These are phyloP conservation scores for Penicillium sp. DNA, from an alignment of 2,329 filamentous ascomycete genomes.

Conservation along the genomic window DNA sequence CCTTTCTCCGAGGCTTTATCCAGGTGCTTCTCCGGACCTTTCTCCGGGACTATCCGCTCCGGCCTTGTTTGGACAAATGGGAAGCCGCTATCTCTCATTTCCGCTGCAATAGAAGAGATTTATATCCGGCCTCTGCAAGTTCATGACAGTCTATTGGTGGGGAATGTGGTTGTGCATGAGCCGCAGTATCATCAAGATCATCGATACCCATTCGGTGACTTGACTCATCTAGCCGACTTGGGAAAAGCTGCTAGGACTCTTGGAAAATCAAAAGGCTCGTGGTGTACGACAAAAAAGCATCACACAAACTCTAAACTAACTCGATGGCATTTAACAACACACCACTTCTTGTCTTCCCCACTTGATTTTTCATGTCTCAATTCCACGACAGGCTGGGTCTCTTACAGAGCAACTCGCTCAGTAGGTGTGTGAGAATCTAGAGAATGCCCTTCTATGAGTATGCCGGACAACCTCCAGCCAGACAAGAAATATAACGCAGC, in stretches of 20 bases:
- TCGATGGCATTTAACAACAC: no score
- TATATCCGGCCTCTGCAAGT: constrained; percentile 47
- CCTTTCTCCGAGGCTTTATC: not conserved
- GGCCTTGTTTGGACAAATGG: not conserved
- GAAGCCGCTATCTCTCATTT: not conserved
- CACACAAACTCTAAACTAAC: constrained; percentile 25
- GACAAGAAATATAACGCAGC: constrained; percentile 45
- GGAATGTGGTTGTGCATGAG: constrained; percentile 45
- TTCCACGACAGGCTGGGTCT: constrained; percentile 43
- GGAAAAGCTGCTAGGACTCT: constrained; percentile 23
- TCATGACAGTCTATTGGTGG: constrained; percentile 47
- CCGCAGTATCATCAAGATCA: constrained; percentile 43
- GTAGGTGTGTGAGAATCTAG: constrained; percentile 42
- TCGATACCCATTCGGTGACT: constrained; percentile 45
- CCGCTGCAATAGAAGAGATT: constrained; percentile 36
- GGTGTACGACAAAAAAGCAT: constrained; percentile 18
- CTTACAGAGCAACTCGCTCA: constrained; percentile 42
- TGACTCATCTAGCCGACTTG: constrained; percentile 37
- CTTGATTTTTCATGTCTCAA: constrained; percentile 47
- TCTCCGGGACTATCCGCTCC: not conserved
- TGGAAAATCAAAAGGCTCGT: not conserved
- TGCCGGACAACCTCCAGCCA: constrained; percentile 38
- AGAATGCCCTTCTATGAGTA: constrained; percentile 49
- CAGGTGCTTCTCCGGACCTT: not conserved
- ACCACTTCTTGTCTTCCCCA: constrained; percentile 31